Evolutionary conservation across 805 yeast species (phyloP).

Genomic region (Metschnikowia lochheadii): DNA sequence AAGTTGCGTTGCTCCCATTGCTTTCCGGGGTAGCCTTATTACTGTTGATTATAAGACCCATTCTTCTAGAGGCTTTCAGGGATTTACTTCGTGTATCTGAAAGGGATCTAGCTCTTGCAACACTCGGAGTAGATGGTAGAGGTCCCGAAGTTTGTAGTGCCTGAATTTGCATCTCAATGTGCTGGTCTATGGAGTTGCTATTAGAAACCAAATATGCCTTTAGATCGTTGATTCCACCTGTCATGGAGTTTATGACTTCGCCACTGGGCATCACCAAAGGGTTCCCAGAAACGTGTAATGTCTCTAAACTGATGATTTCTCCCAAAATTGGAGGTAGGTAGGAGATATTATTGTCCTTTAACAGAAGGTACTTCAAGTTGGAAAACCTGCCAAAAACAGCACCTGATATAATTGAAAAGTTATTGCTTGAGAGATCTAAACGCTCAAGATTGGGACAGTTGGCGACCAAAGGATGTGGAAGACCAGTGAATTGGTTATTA

Average conservation of each 20-base stretch:
- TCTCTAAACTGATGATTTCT: conserved; percentile 48
- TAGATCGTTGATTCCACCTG: conserved; percentile 44
- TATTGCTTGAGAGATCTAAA: conserved; percentile 60
- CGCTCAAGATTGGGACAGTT: conserved; percentile 49
- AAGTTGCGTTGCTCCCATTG: not conserved
- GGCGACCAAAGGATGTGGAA: conserved; percentile 45
- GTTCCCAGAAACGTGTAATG: conserved; percentile 59
- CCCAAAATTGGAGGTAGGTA: conserved; percentile 51
- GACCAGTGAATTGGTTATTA: conserved; percentile 48
- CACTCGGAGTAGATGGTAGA: conserved; percentile 12
- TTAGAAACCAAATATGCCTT: conserved; percentile 38
- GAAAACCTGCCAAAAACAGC: conserved; percentile 36
- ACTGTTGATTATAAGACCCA: conserved; percentile 65
- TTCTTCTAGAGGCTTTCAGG: conserved; percentile 67
- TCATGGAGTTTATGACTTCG: conserved; percentile 30
- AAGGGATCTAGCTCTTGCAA: conserved; percentile 28
- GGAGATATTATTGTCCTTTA: conserved; percentile 55
- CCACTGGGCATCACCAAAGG: conserved; percentile 51
- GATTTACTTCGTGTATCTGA: conserved; percentile 41
- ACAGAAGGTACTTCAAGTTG: conserved; percentile 53
- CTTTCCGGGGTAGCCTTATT: conserved; percentile 15
- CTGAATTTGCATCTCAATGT: conserved; percentile 11
- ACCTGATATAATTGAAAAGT: conserved; percentile 46
- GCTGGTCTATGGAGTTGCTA: conserved; percentile 25
- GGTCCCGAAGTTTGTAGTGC: conserved; percentile 11